Conservation (phyloP, 139 green algal species). For the Picochlorum sp. region DNA sequence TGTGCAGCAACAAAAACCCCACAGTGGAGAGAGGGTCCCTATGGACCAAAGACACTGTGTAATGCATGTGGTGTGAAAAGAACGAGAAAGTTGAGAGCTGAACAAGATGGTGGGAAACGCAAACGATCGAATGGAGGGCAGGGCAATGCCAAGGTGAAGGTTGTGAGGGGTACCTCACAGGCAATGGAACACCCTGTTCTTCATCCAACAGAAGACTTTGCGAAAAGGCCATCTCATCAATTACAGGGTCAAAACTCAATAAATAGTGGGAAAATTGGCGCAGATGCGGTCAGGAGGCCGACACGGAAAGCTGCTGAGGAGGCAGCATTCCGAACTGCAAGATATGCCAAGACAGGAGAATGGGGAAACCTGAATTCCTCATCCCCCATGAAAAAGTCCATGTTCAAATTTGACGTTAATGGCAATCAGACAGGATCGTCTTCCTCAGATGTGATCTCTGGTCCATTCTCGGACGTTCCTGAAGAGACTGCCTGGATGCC, state of each 20-base stretch:
- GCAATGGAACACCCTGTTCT: not conserved
- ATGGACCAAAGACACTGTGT: slow-evolving; percentile 50
- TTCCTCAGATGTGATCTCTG: slow-evolving; percentile 4
- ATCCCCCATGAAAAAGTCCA: not conserved
- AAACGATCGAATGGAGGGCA: slow-evolving; percentile 17
- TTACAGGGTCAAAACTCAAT: not conserved
- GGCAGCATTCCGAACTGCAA: slow-evolving; percentile 23
- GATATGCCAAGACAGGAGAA: slow-evolving; percentile 28
- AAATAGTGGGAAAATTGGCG: not conserved
- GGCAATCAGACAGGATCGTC: slow-evolving; percentile 11
- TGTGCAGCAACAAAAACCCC: slow-evolving; percentile 45
- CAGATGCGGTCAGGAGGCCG: slow-evolving; percentile 12
- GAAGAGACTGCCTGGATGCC: slow-evolving; percentile 46
- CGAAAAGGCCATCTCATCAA: slow-evolving; percentile 17
- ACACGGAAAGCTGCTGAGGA: slow-evolving; percentile 29
- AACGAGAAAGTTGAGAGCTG: slow-evolving; percentile 35
- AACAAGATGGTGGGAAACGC: slow-evolving; percentile 25
- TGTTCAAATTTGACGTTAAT: slow-evolving; percentile 1
- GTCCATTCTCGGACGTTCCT: slow-evolving; percentile 36
- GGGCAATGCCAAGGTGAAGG: not conserved
- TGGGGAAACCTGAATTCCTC: slow-evolving; percentile 11
- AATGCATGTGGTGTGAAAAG: slow-evolving; percentile 42
- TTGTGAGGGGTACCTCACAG: not conserved
- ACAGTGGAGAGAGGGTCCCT: slow-evolving; percentile 49
- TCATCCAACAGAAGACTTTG: slow-evolving; percentile 14